Base-by-base conservation (phyloP, 2,329 filamentous ascomycete species). In the Zasmidium angulare region DNA sequence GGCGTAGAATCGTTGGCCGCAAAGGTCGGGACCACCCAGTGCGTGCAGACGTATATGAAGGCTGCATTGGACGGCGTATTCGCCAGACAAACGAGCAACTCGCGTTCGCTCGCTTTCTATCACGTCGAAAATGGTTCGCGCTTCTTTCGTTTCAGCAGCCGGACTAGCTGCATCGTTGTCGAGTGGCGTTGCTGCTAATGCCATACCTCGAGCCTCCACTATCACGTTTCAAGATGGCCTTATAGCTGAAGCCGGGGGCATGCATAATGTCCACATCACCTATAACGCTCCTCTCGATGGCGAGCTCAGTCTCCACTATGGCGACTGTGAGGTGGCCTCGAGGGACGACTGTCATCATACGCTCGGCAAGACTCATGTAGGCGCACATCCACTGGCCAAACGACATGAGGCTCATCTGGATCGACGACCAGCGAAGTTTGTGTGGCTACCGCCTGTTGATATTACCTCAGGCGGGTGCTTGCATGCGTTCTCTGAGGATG, bases 251-350 rank as follows among this genome's bases (percentile, higher is more conserved):
- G 70, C 68, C 24, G 69, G 70, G 46, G 70, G 70, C 20, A 66
- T 83, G 60, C 79, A 83, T 65, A 83, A 83, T 64, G 72, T 83
- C 26, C 76, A 82, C 47, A 69, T 83, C 20, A 73, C 69, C 3
- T 81, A 78, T 60, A 72, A 72, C 43, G 69, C 73, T 19, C 69
- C 71, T 20, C 76, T 79, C 26, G 76, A 80, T 56, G 80, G 79
- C 6, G 69, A 78, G 17, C 58, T 82, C 9, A 72, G 72, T 1
- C 63, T 81, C 22, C 74, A 80, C 6, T 79, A 82, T 62, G 81
- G 79, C 1, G 66, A 74, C 47, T 82, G 80, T 61, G 68, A 75
- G 48, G 75, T 78, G 61, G 50, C 63, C 20, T 59, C 68, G 9
- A 59, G 68, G 9, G 59, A 68, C 3, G 66, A 78, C n/a, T 69